phyloP scores from a whole-genome alignment of 2,329 filamentous ascomycete genomes.

The Diaporthe destruens region DNA sequence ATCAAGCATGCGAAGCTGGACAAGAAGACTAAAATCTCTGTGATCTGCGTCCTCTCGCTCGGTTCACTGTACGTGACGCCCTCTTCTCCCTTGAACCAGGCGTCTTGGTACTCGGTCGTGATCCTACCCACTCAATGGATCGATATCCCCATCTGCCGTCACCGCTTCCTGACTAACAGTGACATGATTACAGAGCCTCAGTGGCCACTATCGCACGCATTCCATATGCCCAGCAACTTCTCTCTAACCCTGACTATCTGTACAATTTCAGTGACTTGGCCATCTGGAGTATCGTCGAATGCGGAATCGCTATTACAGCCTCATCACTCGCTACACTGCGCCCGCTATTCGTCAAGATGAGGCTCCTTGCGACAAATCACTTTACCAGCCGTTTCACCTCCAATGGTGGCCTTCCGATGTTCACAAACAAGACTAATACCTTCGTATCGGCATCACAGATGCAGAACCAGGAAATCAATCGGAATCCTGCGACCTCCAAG shows the following conservation, averaged over 20 bases:
- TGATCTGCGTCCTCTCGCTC: conserved; percentile 47
- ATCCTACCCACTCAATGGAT: too few relatives aligned
- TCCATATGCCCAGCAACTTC: conserved; percentile 55
- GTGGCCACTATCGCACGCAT: conserved; percentile 58
- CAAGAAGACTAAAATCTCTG: conserved; percentile 50
- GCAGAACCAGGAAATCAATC: conserved; percentile 22
- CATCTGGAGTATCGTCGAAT: conserved; percentile 60
- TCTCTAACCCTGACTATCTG: conserved; percentile 52
- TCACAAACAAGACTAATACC: conserved; percentile 37
- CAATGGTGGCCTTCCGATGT: conserved; percentile 31
- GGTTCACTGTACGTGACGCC: conserved; percentile 53
- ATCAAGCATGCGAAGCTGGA: conserved; percentile 54
- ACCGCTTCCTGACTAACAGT: conserved; percentile 27
- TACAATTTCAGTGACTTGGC: conserved; percentile 57
- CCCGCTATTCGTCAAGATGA: conserved; percentile 39
- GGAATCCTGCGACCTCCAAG: not conserved
- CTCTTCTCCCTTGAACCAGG: not conserved
- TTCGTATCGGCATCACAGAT: conserved; percentile 34
- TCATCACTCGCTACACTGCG: conserved; percentile 54
- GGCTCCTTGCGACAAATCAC: conserved; percentile 30
- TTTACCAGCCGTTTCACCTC: conserved; percentile 36
- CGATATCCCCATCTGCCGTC: not conserved
- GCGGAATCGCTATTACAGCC: conserved; percentile 55
- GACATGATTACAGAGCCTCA: conserved; percentile 49
- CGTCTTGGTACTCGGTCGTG: not conserved